phyloP scores from a whole-genome alignment of 345 rosid genomes.

The Psidium friedrichsthalianum region DNA sequence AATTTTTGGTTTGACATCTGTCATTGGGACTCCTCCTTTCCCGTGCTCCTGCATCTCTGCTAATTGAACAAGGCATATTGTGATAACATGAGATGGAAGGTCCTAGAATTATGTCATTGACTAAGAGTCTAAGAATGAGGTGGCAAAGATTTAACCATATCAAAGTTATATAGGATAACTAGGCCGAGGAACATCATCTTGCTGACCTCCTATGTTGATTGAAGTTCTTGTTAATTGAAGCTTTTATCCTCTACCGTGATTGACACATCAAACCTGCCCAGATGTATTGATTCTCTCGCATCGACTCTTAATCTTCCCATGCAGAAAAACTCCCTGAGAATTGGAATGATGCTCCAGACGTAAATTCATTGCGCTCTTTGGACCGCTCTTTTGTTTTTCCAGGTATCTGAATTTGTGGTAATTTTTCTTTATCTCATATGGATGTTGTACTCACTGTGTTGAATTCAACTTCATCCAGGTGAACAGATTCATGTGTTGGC shows the following conservation, averaged over 20 bases:
- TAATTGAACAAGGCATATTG: neutral
- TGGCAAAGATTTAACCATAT: neutral
- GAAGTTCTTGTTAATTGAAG: neutral
- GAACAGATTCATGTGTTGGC: conserved; percentile 87
- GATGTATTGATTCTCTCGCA: neutral
- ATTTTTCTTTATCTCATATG: neutral
- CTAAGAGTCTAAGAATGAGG: neutral
- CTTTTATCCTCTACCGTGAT: neutral
- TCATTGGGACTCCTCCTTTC: neutral
- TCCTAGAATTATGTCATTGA: neutral
- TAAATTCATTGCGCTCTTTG: conserved; percentile 45
- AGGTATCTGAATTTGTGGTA: conserved; percentile 29
- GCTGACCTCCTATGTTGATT: neutral
- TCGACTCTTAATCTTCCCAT: conserved; percentile 1
- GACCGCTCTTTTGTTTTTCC: conserved; percentile 92
- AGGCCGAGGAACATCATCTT: neutral
- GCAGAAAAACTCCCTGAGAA: conserved; percentile 66
- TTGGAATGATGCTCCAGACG: conserved; percentile 55
- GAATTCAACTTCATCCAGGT: conserved; percentile 39
- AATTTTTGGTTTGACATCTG: neutral
- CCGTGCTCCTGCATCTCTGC: neutral
- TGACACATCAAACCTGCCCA: neutral
- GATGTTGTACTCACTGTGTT: conserved; percentile 1
- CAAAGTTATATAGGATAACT: neutral
- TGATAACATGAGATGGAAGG: neutral